These are phyloP conservation scores for Pleurotus platypus DNA, from an alignment of 768 basidiomycete species.

Conservation along the genomic window DNA sequence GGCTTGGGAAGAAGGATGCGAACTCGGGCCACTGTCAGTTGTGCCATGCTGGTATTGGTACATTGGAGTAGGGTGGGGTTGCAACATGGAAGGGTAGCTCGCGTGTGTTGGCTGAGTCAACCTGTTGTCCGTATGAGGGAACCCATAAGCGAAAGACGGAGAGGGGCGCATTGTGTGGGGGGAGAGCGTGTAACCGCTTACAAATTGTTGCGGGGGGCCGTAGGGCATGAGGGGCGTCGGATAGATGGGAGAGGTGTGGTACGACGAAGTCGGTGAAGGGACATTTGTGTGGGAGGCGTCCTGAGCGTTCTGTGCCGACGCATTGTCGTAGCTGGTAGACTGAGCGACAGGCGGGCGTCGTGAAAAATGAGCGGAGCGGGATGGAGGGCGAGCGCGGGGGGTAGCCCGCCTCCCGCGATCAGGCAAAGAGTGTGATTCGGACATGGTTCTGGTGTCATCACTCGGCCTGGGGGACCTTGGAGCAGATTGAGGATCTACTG, in stretches of 20 bases:
- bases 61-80: conserved; percentile 26
- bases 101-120: conserved; percentile 37
- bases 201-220: conserved; percentile 23
- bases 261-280: conserved; percentile 21
- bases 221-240: not conserved
- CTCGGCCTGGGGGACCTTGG: conserved; percentile 17
- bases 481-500: conserved; percentile 1
- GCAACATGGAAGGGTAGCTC: conserved; percentile 37
- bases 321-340: conserved; percentile 2
- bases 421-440: conserved; percentile 19
- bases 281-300: conserved; percentile 21
- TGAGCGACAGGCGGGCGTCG: conserved; percentile 13
- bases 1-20: conserved; percentile 19
- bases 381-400: conserved; percentile 21
- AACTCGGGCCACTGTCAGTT: conserved; percentile 25
- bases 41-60: conserved; percentile 35
- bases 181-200: conserved; percentile 46
- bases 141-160: conserved; percentile 31
- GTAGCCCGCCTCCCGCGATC: conserved; percentile 19
- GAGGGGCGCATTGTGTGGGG: conserved; percentile 36
- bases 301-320: conserved; percentile 16
- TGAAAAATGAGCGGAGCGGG: conserved; percentile 15
- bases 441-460: conserved; percentile 23
- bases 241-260: conserved; percentile 16
- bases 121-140: conserved; percentile 29